These are phyloP conservation scores for Scutellaria baicalensis DNA, from an alignment of 257 asterid genomes.

Conservation along the genomic window DNA sequence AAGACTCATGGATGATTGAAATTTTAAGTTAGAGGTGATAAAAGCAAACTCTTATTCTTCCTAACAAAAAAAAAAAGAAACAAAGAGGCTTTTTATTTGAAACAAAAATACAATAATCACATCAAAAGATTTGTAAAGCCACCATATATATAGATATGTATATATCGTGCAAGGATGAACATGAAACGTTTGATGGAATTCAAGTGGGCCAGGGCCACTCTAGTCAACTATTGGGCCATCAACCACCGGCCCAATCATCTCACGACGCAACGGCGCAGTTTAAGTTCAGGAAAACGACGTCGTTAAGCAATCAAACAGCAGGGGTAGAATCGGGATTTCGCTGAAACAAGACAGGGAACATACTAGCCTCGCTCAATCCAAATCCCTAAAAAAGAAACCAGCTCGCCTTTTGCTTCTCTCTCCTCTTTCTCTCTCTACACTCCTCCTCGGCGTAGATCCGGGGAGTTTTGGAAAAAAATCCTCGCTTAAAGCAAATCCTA, in stretches of 20 bases:
- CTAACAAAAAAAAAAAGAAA: neutral
- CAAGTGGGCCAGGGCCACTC: constrained; percentile 3
- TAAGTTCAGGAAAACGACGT: neutral
- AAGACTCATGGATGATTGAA: no score
- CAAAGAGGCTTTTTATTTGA: neutral
- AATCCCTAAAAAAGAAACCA: constrained; percentile 19
- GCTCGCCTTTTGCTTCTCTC: neutral
- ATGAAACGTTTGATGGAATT: neutral
- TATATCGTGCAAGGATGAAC: constrained; percentile 3
- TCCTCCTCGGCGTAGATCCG: constrained; percentile 43
- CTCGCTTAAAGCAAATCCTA: neutral
- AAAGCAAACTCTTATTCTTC: neutral
- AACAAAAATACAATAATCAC: neutral
- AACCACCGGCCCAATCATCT: neutral
- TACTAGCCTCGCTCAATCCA: constrained; percentile 19
- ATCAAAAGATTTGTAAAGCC: neutral
- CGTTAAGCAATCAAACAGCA: neutral
- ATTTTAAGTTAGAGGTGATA: neutral
- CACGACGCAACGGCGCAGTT: neutral
- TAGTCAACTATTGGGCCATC: constrained; percentile 1
- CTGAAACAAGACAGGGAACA: neutral
- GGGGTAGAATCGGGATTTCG: constrained; percentile 17
- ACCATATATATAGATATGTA: neutral
- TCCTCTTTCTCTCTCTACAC: neutral
- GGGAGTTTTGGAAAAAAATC: constrained; percentile 31